phyloP scores from a whole-genome alignment of 805 yeast genomes.

The Saccharomyces jurei region DNA sequence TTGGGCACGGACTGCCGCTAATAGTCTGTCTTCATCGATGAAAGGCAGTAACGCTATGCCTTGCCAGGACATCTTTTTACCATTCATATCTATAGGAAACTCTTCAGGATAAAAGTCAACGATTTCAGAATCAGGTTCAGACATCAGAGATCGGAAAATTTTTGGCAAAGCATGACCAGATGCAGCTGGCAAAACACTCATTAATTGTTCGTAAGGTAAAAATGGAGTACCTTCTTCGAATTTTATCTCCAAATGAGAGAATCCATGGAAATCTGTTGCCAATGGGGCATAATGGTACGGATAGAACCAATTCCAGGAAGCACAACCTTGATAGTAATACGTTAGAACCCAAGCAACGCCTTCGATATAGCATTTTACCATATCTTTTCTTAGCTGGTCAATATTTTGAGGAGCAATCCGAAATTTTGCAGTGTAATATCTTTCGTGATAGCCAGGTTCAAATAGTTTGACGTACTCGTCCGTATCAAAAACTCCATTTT shows the following conservation, averaged over 20 bases:
- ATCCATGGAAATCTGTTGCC: slow-evolving; percentile 71
- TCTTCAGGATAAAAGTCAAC: slow-evolving; percentile 87
- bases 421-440: slow-evolving; percentile 78
- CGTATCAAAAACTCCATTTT: slow-evolving; percentile 34
- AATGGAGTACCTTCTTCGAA: slow-evolving; percentile 73
- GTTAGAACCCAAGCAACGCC: slow-evolving; percentile 95
- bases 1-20: slow-evolving; percentile 55
- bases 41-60: slow-evolving; percentile 87
- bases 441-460: slow-evolving; percentile 78
- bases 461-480: slow-evolving; percentile 56
- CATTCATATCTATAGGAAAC: slow-evolving; percentile 89
- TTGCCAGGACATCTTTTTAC: slow-evolving; percentile 91
- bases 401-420: slow-evolving; percentile 48
- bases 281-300: slow-evolving; percentile 98
- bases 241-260: slow-evolving; percentile 42
- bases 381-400: slow-evolving; percentile 43
- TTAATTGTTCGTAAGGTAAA: slow-evolving; percentile 83
- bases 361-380: slow-evolving; percentile 72
- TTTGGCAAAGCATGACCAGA: slow-evolving; percentile 81
- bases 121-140: slow-evolving; percentile 67
- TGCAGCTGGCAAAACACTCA: slow-evolving; percentile 93
- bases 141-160: slow-evolving; percentile 75
- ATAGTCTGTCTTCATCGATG: slow-evolving; percentile 71
- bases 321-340: slow-evolving; percentile 95
- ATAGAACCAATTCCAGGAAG: slow-evolving; percentile 97